Evolutionary conservation across 1,139 yeast genomes (phyloP).

Genomic region (Zygoascus meyerae): DNA sequence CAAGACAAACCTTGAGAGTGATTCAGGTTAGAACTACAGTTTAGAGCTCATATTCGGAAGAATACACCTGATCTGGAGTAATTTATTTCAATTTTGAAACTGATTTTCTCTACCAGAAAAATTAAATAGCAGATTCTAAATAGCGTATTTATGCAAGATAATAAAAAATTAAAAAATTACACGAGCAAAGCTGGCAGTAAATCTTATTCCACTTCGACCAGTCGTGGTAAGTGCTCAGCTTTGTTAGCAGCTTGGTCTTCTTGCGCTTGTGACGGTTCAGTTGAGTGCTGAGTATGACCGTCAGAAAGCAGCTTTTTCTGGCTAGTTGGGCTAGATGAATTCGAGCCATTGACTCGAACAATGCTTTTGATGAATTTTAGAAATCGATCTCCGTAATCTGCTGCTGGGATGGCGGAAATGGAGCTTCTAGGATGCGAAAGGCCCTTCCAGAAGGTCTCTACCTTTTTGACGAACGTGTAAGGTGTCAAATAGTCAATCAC

Average conservation of each 20-base stretch:
- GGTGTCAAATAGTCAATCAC: conserved; percentile 90
- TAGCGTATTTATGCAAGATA: not conserved
- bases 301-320: not conserved
- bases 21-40: too few species aligned
- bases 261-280: too few species aligned
- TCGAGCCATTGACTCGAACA: conserved; percentile 16
- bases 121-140: not conserved
- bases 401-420: conserved; percentile 86
- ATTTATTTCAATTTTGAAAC: too few species aligned
- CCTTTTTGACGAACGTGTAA: conserved; percentile 65
- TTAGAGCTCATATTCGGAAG: too few species aligned
- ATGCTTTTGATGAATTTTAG: conserved; percentile 53
- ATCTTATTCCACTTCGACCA: conserved; percentile 5
- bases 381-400: conserved; percentile 85
- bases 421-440: conserved; percentile 61
- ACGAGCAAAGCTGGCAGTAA: not conserved
- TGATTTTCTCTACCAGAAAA: not conserved
- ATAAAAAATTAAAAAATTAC: not conserved
- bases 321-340: not conserved
- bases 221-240: conserved; percentile 3
- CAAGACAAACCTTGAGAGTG: not conserved
- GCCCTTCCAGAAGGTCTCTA: conserved; percentile 85
- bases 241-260: too few species aligned
- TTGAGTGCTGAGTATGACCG: too few species aligned
- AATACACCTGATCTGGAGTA: too few species aligned